Conservation (phyloP, 169 alveolate genomes). For the Plasmodium adleri region DNA sequence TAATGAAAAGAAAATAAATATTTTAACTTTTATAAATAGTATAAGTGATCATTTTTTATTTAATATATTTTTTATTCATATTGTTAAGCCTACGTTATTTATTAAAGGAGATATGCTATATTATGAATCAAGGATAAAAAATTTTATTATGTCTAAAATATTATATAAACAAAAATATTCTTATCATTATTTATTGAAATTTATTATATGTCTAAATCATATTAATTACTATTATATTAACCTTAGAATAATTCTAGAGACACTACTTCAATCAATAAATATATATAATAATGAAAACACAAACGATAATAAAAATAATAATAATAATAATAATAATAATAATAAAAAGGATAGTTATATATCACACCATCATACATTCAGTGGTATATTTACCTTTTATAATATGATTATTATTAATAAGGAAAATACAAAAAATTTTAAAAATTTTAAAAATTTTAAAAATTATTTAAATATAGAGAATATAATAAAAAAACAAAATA, state of each 20-base stretch:
- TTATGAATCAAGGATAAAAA: conserved; percentile 16
- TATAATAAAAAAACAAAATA: too few relatives aligned
- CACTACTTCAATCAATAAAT: conserved; percentile 9
- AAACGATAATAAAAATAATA: neutral
- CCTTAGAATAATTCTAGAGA: conserved; percentile 31
- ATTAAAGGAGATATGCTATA: conserved; percentile 47
- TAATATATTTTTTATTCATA: conserved; percentile 55
- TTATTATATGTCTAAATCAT: conserved; percentile 1
- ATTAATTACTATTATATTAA: conserved; percentile 7
- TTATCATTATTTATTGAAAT: neutral
- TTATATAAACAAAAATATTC: conserved; percentile 19
- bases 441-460: neutral
- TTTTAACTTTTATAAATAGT: conserved; percentile 30
- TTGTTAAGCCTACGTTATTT: conserved; percentile 68
- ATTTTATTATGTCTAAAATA: conserved; percentile 57
- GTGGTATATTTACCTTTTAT: too few relatives aligned
- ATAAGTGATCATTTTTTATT: conserved; percentile 67
- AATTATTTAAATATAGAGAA: neutral
- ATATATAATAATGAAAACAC: neutral
- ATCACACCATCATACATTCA: too few relatives aligned
- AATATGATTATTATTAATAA: too few relatives aligned
- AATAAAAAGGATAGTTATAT: neutral
- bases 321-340: neutral
- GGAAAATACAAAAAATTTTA: too few relatives aligned
- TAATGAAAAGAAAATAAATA: conserved; percentile 1